A percentile compares a stretch with the other conserved stretches of the same genome.
phyloP scores from a whole-genome alignment of 1,284 basidiomycete species.

The Microbotryum intermedium region DNA sequence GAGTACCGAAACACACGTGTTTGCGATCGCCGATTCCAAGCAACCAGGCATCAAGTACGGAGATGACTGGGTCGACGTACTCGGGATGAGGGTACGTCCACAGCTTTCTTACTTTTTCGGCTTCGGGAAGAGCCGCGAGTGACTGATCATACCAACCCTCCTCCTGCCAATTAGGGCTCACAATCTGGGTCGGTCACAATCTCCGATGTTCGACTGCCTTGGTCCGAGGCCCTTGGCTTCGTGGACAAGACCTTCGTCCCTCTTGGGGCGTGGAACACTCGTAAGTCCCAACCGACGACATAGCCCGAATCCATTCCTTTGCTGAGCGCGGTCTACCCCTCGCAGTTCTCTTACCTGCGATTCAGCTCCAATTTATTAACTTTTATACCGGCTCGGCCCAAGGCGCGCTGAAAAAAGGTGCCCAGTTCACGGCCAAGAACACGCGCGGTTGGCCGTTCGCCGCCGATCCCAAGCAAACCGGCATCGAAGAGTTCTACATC shows the following conservation, averaged over 20 bases:
- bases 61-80: constrained; percentile 38
- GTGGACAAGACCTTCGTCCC: constrained; percentile 25
- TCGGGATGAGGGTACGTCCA: constrained; percentile 37
- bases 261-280: constrained; percentile 36
- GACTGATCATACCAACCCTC: too few species aligned
- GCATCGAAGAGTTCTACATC: constrained; percentile 38
- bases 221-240: constrained; percentile 35
- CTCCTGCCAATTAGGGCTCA: neutral
- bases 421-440: constrained; percentile 35
- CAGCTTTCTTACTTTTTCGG: too few species aligned
- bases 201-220: constrained; percentile 33
- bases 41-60: constrained; percentile 37
- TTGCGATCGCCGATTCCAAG: constrained; percentile 34
- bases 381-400: constrained; percentile 39
- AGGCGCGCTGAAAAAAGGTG: constrained; percentile 35
- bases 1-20: constrained; percentile 32
- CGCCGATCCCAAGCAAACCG: constrained; percentile 31
- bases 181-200: constrained; percentile 36
- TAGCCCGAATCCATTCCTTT: too few species aligned
- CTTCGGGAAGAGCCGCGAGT: too few species aligned
- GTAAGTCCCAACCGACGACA: too few species aligned
- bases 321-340: too few species aligned
- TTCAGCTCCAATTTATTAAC: constrained; percentile 38
- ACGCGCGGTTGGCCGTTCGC: constrained; percentile 38
- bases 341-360: constrained; percentile 35